Evolutionary conservation across 2,329 filamentous ascomycete genomes (phyloP).

Genomic region (Claviceps capensis): DNA sequence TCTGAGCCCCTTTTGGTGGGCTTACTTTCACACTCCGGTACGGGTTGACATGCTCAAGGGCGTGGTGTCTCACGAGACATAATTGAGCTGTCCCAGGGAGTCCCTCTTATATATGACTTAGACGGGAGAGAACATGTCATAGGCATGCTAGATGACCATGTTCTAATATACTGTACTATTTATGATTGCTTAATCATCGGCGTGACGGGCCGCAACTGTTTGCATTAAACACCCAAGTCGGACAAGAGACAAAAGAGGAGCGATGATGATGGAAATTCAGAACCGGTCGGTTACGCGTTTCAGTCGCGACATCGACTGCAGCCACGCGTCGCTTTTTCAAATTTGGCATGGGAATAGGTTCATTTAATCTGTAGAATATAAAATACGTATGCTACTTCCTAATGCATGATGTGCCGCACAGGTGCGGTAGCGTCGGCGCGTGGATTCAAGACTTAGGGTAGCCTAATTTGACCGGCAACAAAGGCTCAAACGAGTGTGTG

Average conservation of each 20-base stretch:
- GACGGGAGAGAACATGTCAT: not conserved
- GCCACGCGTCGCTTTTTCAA: too few species aligned
- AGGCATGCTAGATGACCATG: not conserved
- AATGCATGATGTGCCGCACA: too few species aligned
- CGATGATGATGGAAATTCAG: too few species aligned
- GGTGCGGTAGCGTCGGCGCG: not conserved
- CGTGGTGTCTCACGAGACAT: not conserved
- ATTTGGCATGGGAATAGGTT: too few species aligned
- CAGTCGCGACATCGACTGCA: too few species aligned
- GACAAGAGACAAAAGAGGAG: not conserved
- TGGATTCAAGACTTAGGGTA: not conserved
- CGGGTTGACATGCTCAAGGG: conserved; percentile 10
- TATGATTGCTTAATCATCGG: not conserved
- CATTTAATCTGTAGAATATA: too few species aligned
- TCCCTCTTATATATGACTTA: not conserved
- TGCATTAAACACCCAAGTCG: not conserved
- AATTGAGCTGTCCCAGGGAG: not conserved
- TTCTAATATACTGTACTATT: conserved; percentile 9
- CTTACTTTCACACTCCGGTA: not conserved
- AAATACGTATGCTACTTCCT: too few species aligned
- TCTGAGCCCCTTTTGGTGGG: not conserved
- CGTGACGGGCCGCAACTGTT: not conserved
- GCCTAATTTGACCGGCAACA: too few species aligned
- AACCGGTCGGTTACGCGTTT: too few species aligned
- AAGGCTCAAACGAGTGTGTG: too few species aligned